These are phyloP conservation scores for Taxawa tesnikishii DNA, from an alignment of 2,329 filamentous ascomycete species.

Conservation along the genomic window DNA sequence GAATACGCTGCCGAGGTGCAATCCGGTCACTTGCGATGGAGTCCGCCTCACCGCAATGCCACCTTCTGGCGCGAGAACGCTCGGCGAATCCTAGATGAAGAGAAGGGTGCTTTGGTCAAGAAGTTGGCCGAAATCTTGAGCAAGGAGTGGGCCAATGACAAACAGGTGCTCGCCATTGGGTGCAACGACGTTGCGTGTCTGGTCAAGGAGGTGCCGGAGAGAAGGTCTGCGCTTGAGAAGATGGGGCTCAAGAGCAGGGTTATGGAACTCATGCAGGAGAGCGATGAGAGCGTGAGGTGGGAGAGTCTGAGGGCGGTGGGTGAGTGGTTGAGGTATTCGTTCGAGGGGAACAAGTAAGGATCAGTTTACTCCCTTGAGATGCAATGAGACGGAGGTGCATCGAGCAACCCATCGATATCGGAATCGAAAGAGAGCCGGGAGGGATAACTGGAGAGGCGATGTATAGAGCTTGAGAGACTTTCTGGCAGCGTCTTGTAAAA, in stretches of 20 bases:
- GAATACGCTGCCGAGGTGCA: conserved; percentile 70
- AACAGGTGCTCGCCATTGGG: conserved; percentile 76
- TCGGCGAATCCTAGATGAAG: conserved; percentile 70
- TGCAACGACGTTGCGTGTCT: conserved; percentile 86
- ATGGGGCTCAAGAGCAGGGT: conserved; percentile 73
- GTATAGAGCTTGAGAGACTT: too few species aligned
- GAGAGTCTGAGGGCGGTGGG: conserved; percentile 79
- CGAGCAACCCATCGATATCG: too few species aligned
- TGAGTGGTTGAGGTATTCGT: conserved; percentile 62
- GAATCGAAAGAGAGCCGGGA: too few species aligned
- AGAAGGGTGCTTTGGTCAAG: conserved; percentile 65
- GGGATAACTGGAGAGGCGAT: too few species aligned
- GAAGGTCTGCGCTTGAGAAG: conserved; percentile 67
- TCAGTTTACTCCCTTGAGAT: too few species aligned
- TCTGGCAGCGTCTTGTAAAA: too few species aligned
- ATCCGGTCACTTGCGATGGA: conserved; percentile 83
- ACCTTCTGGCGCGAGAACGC: conserved; percentile 91
- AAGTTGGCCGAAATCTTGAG: conserved; percentile 78
- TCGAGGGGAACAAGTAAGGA: too few species aligned
- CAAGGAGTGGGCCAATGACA: conserved; percentile 74
- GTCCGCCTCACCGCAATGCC: conserved; percentile 74
- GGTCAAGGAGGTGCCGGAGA: conserved; percentile 82
- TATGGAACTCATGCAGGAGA: conserved; percentile 87
- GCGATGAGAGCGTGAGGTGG: conserved; percentile 82
- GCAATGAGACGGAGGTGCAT: too few species aligned